Evolutionary conservation across 768 basidiomycete genomes (phyloP), one percentile per base, ranked within the genome.

Genomic region (Leccinum rimulosum): DNA sequence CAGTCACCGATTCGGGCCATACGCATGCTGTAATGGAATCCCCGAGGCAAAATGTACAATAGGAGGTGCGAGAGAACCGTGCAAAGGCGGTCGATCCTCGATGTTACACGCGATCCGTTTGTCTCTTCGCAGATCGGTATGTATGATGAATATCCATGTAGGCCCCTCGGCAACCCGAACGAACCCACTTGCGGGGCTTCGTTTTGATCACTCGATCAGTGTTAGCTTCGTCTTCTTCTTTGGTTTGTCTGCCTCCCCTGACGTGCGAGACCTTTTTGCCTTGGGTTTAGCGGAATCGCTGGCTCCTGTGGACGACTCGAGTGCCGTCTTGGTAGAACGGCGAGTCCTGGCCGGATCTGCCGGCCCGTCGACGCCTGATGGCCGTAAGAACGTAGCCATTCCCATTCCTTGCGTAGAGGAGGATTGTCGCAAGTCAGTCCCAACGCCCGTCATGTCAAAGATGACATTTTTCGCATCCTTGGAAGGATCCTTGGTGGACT

Each of bases 371-470:
- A 70, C 63, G 3, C 65, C 70, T 0, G 65, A 57, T 3, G 69
- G 69, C 4, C 64, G 67, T 25, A 70, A 22, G 60, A 70, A 70
- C 0, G 60, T 22, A 5, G 11, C 43, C 19, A 56, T 10, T 43
- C 25, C 55, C 19, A 56, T 10, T 43, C 25, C 55, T 54, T 52
- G 61, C 22, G 55, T 49, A 27, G 70, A 54, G 28, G 70, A 59
- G 47, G 72, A 68, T 28, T 72, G 60, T 36, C 77, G 77, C 52
- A 85, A 62, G 71, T 86, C 84, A 48, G 74, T 71, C 15, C 83
- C 84, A 31, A 84, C 81, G 15, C 76, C 77, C 6, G 72, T 66
- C 55, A 66, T 79, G 61, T 83, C 79, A 62, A 79, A 79, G 14
- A 85, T 77, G 27, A 77, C 59, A 40, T 80, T 71, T 60, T 74